Evolutionary conservation across 2,329 filamentous ascomycete species (phyloP).

Genomic region (Lachnellula subtilissima): DNA sequence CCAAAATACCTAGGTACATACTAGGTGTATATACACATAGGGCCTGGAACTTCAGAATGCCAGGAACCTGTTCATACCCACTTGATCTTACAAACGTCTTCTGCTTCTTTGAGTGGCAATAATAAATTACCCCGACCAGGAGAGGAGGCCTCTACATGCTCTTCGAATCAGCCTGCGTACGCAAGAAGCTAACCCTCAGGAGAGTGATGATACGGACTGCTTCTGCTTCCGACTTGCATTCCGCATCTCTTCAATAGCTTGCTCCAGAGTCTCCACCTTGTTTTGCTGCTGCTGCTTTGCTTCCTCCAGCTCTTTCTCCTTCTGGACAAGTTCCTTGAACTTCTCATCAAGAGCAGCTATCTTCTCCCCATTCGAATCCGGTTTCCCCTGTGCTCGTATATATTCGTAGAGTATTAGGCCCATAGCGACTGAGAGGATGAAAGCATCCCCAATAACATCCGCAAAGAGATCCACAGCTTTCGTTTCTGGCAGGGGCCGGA

Average conservation of each 20-base stretch:
- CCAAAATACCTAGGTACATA: neutral
- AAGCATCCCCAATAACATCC: slow-evolving; percentile 59
- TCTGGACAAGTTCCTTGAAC: slow-evolving; percentile 47
- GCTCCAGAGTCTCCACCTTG: slow-evolving; percentile 30
- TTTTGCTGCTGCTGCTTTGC: slow-evolving; percentile 34
- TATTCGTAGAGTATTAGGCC: slow-evolving; percentile 58
- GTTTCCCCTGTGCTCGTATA: slow-evolving; percentile 54
- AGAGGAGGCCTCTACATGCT: neutral
- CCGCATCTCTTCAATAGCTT: slow-evolving; percentile 29
- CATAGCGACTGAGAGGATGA: slow-evolving; percentile 56
- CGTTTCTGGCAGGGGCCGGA: slow-evolving; percentile 56
- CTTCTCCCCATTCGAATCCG: slow-evolving; percentile 51
- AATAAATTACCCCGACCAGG: neutral
- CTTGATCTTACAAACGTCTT: neutral
- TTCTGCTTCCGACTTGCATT: slow-evolving; percentile 23
- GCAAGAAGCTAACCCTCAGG: neutral
- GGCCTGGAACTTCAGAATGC: neutral
- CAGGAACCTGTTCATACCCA: neutral
- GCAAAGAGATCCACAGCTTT: slow-evolving; percentile 65
- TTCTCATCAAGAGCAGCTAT: slow-evolving; percentile 48
- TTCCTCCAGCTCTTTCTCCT: slow-evolving; percentile 51
- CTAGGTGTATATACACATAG: too few relatives aligned
- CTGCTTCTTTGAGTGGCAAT: neutral
- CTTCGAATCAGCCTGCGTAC: neutral
- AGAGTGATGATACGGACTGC: slow-evolving; percentile 9